A percentile compares a stretch with the other conserved stretches of the same genome.
phyloP scores from a whole-genome alignment of 768 basidiomycete genomes.

The Tubosaeta brunneosetosa region DNA sequence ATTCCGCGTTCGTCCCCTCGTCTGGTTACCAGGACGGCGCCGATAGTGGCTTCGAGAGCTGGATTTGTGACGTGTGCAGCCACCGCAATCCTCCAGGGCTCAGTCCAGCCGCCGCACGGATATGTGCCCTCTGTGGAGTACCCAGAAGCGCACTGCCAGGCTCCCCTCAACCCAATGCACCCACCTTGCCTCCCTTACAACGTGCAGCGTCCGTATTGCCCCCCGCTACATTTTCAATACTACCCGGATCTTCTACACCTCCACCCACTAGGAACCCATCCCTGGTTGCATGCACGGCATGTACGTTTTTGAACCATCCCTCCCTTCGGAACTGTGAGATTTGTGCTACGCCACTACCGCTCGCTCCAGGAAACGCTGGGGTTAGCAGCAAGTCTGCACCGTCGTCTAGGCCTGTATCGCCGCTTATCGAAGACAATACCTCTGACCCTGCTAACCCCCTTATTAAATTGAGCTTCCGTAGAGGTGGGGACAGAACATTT shows the following conservation, averaged over 20 bases:
- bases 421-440: conserved; percentile 26
- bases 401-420: conserved; percentile 58
- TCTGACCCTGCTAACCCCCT: conserved; percentile 37
- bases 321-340: conserved; percentile 77
- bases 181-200: conserved; percentile 38
- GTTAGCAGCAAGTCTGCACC: conserved; percentile 55
- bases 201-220: conserved; percentile 35
- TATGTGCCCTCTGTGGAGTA: conserved; percentile 82
- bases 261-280: conserved; percentile 17
- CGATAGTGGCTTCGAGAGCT: conserved; percentile 46
- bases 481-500: conserved; percentile 81
- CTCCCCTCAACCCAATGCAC: conserved; percentile 21
- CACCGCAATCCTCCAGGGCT: conserved; percentile 75
- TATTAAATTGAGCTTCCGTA: conserved; percentile 86
- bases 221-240: conserved; percentile 19
- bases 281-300: conserved; percentile 69
- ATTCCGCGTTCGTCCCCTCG: conserved; percentile 26
- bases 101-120: conserved; percentile 60
- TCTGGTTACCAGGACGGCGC: conserved; percentile 26
- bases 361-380: conserved; percentile 10
- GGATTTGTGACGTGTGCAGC: conserved; percentile 89
- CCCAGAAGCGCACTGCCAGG: conserved; percentile 42
- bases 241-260: conserved; percentile 17
- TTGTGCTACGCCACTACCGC: conserved; percentile 67
- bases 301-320: conserved; percentile 89